Evolutionary conservation across 2,329 filamentous ascomycete species (phyloP).

Genomic region (Fusarium denticulatum): DNA sequence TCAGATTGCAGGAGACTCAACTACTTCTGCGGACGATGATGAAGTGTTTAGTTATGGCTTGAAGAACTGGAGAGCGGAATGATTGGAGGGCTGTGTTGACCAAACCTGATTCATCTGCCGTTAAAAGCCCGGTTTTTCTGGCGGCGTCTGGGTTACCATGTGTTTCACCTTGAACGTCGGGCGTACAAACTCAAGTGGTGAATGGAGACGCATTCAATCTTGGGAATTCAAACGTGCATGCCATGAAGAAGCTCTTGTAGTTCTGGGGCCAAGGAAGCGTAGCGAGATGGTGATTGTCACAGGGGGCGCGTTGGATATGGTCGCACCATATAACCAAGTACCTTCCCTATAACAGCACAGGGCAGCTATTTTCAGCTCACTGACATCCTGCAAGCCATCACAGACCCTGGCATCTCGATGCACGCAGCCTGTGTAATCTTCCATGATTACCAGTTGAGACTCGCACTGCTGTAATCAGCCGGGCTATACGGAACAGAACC

Average conservation of each 20-base stretch:
- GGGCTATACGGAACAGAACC: background rate
- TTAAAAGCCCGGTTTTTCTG: background rate
- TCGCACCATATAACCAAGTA: background rate
- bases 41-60: background rate
- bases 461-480: constrained; percentile 22
- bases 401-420: constrained; percentile 16
- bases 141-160: background rate
- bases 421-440: too few relatives aligned
- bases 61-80: background rate
- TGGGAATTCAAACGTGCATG: background rate
- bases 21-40: background rate
- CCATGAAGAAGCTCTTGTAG: background rate
- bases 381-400: constrained; percentile 30
- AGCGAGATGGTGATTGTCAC: constrained; percentile 4
- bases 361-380: constrained; percentile 24
- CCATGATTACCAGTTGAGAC: constrained; percentile 27
- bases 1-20: background rate
- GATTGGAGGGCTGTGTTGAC: background rate
- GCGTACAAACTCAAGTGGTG: background rate
- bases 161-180: background rate
- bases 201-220: background rate
- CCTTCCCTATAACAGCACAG: background rate
- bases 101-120: background rate
- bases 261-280: background rate
- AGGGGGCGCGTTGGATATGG: background rate